Evolutionary conservation across 202 grass and related monocot species (phyloP).

Genomic region (Panicum virgatum): DNA sequence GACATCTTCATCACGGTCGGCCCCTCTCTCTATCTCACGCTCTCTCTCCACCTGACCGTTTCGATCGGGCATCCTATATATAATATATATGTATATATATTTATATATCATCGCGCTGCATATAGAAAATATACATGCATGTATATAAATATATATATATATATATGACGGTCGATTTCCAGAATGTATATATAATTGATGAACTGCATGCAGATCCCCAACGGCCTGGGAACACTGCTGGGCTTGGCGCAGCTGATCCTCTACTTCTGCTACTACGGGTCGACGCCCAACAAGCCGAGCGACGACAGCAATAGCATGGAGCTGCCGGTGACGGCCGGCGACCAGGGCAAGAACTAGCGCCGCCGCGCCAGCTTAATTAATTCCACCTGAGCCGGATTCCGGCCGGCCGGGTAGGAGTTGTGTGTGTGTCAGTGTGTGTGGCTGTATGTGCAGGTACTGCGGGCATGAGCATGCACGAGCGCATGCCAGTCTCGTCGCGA

Average conservation of each 20-base stretch:
- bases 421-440: not conserved
- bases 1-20: constrained; percentile 46
- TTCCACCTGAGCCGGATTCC: not conserved
- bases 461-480: not conserved
- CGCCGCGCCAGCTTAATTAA: not conserved
- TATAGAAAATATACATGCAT: too few relatives aligned
- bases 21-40: too few relatives aligned
- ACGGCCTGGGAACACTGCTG: constrained; percentile 43
- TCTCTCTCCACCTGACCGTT: not conserved
- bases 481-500: not conserved
- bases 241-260: constrained; percentile 36
- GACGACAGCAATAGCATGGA: too few relatives aligned
- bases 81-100: too few relatives aligned
- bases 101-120: too few relatives aligned
- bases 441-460: not conserved
- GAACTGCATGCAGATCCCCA: constrained; percentile 42
- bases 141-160: too few relatives aligned
- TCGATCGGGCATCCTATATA: too few relatives aligned
- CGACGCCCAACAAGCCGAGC: constrained; percentile 18
- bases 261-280: constrained; percentile 45
- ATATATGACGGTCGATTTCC: too few relatives aligned
- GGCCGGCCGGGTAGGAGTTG: not conserved
- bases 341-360: not conserved
- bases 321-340: too few relatives aligned
- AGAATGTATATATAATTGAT: too few relatives aligned